Base-by-base conservation (phyloP, 2,329 filamentous ascomycete species). In the Elsinoe batatas region DNA sequence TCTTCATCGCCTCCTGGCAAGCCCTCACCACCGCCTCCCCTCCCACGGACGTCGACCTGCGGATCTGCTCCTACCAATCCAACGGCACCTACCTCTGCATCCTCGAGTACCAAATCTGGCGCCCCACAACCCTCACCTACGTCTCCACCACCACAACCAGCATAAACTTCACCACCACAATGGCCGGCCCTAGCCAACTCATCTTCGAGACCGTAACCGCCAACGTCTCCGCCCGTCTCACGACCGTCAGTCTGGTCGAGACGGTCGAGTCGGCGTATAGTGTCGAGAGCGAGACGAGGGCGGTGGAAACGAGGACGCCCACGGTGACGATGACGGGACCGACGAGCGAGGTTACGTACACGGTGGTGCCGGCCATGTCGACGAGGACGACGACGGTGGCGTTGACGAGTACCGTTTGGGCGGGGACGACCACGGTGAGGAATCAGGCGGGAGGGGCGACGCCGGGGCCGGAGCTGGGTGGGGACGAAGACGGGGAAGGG, bases 1-100 rank as follows among this genome's bases (percentile, higher is more conserved):
- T 71, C 66, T 74, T 69, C 62, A 60, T 74, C 32, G 73, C 72
- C 0, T 69, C 71, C 1, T 76, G 72, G 73, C 66, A 72, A 56
- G 66, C 69, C 1, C 60, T 74, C 36, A 73, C 72, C 0, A 65
- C 66, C 5, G 72, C 69, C 12, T 63, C 64, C 0, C 61, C 64
- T 1, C 72, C 73, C 2, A 63, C 64, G 1, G 68, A 73, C 40
- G 69, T 75, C 17, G 68, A 70, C 33, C 65, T 70, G 38, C 72
- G 73, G 57, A 65, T 75, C 38, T 75, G 72, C 64, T 68, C 65
- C 1, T 62, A 64, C 5, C 62, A 66, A 46, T 61, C 64, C 11
- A 65, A 72, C 56, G 69, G 65, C 15, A 67, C 64, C 5, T 61
- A 68, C 42, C 65, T 71, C 49, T 76, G 72, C 61, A 61, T 71